Base-by-base conservation (phyloP, 2,329 filamentous ascomycete species). In the Dactylellina drechsleri region DNA sequence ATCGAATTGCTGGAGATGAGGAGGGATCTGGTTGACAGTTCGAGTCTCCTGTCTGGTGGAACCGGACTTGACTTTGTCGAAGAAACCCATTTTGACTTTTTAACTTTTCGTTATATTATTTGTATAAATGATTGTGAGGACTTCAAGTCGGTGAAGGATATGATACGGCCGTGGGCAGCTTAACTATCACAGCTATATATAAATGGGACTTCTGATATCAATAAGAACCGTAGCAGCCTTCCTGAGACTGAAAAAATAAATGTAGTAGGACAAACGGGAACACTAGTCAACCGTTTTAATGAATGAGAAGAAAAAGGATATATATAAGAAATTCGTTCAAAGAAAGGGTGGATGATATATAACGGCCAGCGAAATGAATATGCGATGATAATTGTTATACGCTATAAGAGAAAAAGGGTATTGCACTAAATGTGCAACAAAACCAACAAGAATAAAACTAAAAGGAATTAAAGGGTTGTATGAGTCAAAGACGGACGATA, bases 11-110 rank as follows among this genome's bases (percentile, higher is more conserved):
- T 70, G 66, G 43, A 76, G 65, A 47, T 70, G 65, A 15, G 66
- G 72, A 18, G 72, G 66, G 59, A 76, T 65, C 28, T 68, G 72
- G 41, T 68, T 62, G 36, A 65, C 65, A n/a, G 65, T 20, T 43
- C 65, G 43, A 40, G 72, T 16, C 26, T 76, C 66, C 56, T 68
- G 64, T 50, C 66, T 64, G 65, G 70, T 41, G 49, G 66, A 47
- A 59, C 72, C 70, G 62, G 70, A 74, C 52, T 74, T 67, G 57
- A 74, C 70, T 53, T 64, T 76, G 47, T 76, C 66, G 72, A 76
- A 76, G 57, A 76, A 66, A 59, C 65, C 65, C 64, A 76, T 76
- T 50, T 62, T 54, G 56, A 23, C 53, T 12, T 36, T 28, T 36
- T 36, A 8, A 10, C 6, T 36, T 4, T 36, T 36, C 26, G 3